These are phyloP conservation scores for Lactifluus subvellereus DNA, from an alignment of 768 basidiomycete genomes.

Conservation along the genomic window DNA sequence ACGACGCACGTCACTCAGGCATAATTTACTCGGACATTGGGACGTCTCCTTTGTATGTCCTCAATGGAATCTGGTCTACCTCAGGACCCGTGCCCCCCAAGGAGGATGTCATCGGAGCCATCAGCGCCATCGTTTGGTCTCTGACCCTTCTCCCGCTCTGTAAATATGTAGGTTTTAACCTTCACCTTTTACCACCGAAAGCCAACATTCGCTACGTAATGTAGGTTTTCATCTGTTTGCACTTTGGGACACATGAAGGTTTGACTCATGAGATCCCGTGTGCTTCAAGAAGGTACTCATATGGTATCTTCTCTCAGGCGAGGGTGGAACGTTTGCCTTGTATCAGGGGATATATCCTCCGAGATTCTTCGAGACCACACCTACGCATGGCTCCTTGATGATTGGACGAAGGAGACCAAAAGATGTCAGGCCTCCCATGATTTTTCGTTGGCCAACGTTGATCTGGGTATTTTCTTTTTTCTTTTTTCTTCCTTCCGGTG, in stretches of 20 bases:
- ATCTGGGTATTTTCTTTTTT: conserved; percentile 41
- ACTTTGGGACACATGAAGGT: conserved; percentile 50
- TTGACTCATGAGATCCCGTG: background rate
- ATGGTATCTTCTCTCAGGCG: conserved; percentile 36
- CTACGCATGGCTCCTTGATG: conserved; percentile 25
- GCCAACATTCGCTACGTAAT: background rate
- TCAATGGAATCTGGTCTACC: conserved; percentile 59
- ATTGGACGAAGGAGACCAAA: conserved; percentile 4
- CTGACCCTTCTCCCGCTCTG: conserved; percentile 53
- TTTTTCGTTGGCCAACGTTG: conserved; percentile 45
- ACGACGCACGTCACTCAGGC: conserved; percentile 26
- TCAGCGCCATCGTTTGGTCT: conserved; percentile 62
- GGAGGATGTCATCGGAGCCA: conserved; percentile 59
- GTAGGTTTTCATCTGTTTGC: conserved; percentile 45
- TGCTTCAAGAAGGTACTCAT: background rate
- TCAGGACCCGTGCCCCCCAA: conserved; percentile 40
- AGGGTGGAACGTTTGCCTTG: conserved; percentile 64
- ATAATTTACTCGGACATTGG: conserved; percentile 44
- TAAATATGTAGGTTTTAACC: conserved; percentile 48
- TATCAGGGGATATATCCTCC: conserved; percentile 57
- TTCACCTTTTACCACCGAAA: background rate
- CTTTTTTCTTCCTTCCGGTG: background rate
- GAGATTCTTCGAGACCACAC: conserved; percentile 18
- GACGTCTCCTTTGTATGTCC: conserved; percentile 57
- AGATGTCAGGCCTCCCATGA: conserved; percentile 22